Base-by-base conservation (phyloP, 148 eudicot genomes). In the Linanthus parryae region DNA sequence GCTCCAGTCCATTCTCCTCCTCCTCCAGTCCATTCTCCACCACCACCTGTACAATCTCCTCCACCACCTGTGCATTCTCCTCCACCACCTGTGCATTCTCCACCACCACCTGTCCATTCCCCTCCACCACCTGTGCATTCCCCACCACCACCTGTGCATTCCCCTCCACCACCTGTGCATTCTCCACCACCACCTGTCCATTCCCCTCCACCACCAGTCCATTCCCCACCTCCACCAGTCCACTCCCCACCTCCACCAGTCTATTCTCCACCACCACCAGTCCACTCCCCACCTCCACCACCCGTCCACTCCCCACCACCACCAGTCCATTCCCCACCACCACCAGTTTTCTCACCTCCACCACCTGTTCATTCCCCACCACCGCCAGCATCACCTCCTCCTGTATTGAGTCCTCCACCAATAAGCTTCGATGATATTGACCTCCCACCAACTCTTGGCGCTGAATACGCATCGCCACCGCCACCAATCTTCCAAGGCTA, bases 401-500 rank as follows among this genome's bases (percentile, higher is more conserved):
- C 52, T 3, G 17, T 6, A 2, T n/a, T 15, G 7, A 7, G 15
- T 2, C 21, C 23, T 18, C 21, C 58, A 15, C 47, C 51, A 30
- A 49, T 40, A 14, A 9, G 2, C 13, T n/a, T n/a, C n/a, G 19
- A 54, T 4, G 47, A 38, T 19, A 16, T 54, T 0, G 44, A 3
- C 19, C 43, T 58, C 13, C 62, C 62, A 30, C 52, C 62, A 33
- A 27, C 2, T 31, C 8, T 58, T 14, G 62, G 62, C 29, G 30
- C 27, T 4, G 12, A 20, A 34, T 58, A 58, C 49, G 13, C 52
- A 5, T 58, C 52, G 21, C 62, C 53, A 7, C 62, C 65, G 18
- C 65, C 65, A 14, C 65, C 65, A 11, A 39, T 61, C 31, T 51
- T 61, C 58, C 56, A 54, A 30, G 65, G 65, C 5, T 61, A 61